Evolutionary conservation across 495 filamentous ascomycete species (phyloP).

Genomic region (Staphylotrichum longicolle): DNA sequence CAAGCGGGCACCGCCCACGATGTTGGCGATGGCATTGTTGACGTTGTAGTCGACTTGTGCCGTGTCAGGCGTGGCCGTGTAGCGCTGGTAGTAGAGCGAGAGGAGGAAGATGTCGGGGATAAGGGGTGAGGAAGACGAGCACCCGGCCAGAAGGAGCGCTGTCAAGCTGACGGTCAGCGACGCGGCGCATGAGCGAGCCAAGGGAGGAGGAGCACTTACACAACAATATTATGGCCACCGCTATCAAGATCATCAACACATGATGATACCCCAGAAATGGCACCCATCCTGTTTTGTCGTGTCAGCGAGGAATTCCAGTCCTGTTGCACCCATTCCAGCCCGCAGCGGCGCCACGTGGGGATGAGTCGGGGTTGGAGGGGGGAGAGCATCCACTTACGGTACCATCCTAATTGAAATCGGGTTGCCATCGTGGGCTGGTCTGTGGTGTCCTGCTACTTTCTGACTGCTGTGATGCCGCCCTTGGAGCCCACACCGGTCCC

Average conservation of each 20-base stretch:
- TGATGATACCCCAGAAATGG: conserved; percentile 98
- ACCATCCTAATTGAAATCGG: conserved; percentile 47
- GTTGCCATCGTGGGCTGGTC: conserved; percentile 26
- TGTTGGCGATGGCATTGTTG: conserved; percentile 68
- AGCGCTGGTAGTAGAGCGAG: conserved; percentile 67
- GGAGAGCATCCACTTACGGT: conserved; percentile 36
- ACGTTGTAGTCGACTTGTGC: conserved; percentile 85
- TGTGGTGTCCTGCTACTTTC: not conserved
- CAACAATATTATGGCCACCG: conserved; percentile 87
- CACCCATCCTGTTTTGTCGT: conserved; percentile 63
- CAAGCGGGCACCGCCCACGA: conserved; percentile 63
- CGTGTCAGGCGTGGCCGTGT: conserved; percentile 63
- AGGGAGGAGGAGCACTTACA: conserved; percentile 57
- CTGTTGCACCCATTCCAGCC: not conserved
- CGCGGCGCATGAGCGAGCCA: not conserved
- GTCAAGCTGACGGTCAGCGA: conserved; percentile 9
- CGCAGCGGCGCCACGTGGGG: not conserved
- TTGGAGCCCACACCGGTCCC: conserved; percentile 42
- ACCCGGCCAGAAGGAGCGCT: conserved; percentile 78
- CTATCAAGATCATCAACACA: conserved; percentile 96
- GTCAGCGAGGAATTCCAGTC: conserved; percentile 18
- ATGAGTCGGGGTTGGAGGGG: not conserved
- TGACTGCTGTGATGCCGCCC: conserved; percentile 13
- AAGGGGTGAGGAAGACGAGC: conserved; percentile 71
- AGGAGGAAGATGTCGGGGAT: conserved; percentile 81